phyloP scores from a whole-genome alignment of 1,284 basidiomycete species.

The Puccinia horiana region DNA sequence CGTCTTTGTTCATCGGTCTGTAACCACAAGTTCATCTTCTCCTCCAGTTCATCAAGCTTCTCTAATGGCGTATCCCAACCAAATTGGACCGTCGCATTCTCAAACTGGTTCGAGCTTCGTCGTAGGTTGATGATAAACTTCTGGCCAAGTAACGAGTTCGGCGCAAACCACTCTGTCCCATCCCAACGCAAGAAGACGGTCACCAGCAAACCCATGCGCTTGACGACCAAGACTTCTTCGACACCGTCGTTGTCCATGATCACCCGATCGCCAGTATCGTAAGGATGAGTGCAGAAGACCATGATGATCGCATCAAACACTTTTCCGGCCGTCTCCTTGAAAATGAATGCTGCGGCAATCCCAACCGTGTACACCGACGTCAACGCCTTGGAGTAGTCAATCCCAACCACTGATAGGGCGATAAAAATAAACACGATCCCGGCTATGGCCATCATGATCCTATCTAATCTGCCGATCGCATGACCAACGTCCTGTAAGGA shows the following conservation, averaged over 20 bases:
- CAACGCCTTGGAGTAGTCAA: conserved; percentile 66
- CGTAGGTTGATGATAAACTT: conserved; percentile 47
- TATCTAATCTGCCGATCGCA: conserved; percentile 68
- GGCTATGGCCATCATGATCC: conserved; percentile 68
- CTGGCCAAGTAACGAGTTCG: conserved; percentile 33
- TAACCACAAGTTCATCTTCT: conserved; percentile 70
- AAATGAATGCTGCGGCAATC: conserved; percentile 73
- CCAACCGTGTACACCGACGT: conserved; percentile 68
- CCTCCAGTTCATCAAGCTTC: conserved; percentile 70
- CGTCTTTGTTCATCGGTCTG: conserved; percentile 73
- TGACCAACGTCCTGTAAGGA: conserved; percentile 65
- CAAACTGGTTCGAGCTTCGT: conserved; percentile 44
- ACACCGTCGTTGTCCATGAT: conserved; percentile 66
- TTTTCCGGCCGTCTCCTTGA: conserved; percentile 69
- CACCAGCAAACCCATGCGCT: conserved; percentile 73
- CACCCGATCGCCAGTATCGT: conserved; percentile 67
- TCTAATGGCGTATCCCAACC: conserved; percentile 71
- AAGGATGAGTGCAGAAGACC: conserved; percentile 71
- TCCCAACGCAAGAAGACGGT: conserved; percentile 52
- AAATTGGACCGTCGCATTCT: conserved; percentile 65
- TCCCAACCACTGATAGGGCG: conserved; percentile 70
- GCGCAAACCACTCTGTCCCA: conserved; percentile 50
- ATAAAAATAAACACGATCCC: conserved; percentile 71
- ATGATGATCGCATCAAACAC: conserved; percentile 72
- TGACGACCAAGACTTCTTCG: conserved; percentile 72